Evolutionary conservation across 164 flowering plant species (phyloP).

Genomic region (Malania oleifera): DNA sequence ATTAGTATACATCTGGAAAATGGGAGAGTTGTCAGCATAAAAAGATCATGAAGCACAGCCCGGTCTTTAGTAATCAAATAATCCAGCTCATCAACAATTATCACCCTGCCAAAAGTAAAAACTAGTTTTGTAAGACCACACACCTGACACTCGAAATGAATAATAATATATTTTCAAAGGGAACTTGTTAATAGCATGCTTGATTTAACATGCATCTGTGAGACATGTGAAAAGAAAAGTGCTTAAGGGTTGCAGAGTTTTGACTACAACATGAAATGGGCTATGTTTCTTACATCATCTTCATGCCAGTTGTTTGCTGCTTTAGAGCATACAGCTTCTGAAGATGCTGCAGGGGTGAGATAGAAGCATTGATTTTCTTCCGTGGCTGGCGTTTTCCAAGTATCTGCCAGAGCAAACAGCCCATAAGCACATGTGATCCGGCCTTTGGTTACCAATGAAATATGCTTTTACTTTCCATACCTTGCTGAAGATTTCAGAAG

Average conservation of each 20-base stretch:
- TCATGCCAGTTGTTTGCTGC: neutral
- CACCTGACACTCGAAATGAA: too few species aligned
- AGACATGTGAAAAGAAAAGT: too few species aligned
- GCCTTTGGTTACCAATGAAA: neutral
- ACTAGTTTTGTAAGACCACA: neutral
- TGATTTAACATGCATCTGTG: too few species aligned
- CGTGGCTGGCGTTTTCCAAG: neutral
- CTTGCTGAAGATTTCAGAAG: constrained; percentile 76
- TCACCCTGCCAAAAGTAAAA: neutral
- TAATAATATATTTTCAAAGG: too few species aligned
- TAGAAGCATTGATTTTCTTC: neutral
- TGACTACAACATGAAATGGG: neutral
- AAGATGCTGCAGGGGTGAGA: neutral
- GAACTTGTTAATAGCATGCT: too few species aligned
- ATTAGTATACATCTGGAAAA: constrained; percentile 77
- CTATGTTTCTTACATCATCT: constrained; percentile 3
- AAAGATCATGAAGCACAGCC: constrained; percentile 90
- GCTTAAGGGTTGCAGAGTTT: too few species aligned
- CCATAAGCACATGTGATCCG: constrained; percentile 7
- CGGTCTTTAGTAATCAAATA: constrained; percentile 80
- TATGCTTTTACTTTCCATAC: constrained; percentile 24
- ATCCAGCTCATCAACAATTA: constrained; percentile 11
- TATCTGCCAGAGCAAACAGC: neutral
- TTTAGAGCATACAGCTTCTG: neutral
- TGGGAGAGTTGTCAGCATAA: constrained; percentile 86